Evolutionary conservation across 352 stramenopile genomes (phyloP), one percentile per base, ranked within the genome.

Genomic region (Bremia lactucae): DNA sequence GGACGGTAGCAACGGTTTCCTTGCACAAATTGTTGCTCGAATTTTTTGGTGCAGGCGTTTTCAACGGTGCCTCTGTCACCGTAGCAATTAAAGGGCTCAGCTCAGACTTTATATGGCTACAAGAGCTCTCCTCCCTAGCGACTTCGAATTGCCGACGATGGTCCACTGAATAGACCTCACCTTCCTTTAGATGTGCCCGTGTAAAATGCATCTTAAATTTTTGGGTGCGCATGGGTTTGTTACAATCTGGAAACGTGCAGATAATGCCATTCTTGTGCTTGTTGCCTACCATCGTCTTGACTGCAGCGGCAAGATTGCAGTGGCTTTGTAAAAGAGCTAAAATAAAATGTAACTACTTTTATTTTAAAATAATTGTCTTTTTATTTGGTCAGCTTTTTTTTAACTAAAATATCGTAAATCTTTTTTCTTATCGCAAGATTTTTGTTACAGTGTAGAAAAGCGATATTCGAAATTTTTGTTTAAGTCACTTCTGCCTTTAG

Each of bases 231-330:
- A 90, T 90, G 36, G 72, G 63, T 64, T 84, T 87, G 41, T 82
- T 72, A 55, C 77, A 90, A 18, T 77, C 69, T 8, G 77, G 77
- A 43, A 76, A 90, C 55, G 65, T 71, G 60, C 77, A 90, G 46
- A 87, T 66, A 52, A 86, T 90, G 60, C 77, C 77, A 40, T 90
- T 90, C 71, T 90, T 90, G 74, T 90, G 77, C 64, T 90, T 90
- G 65, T 83, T 90, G 59, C 77, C 74, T 42, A 75, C 69, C 77
- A 89, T 86, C 9, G 11, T 49, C 15, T 7, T 40, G 18, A 19
- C 4, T 22, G 3, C 31, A 36, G n/a, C 8, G 31, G 11, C 31
- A 42, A 13, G 26, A 33, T 22, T 4, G 35, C 13, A n/a, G n/a
- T n/a, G n/a, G n/a, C n/a, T n/a, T n/a, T n/a, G n/a, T n/a, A n/a